Base-by-base conservation (phyloP, 2,329 filamentous ascomycete genomes). In the Arthroderma sp. region DNA sequence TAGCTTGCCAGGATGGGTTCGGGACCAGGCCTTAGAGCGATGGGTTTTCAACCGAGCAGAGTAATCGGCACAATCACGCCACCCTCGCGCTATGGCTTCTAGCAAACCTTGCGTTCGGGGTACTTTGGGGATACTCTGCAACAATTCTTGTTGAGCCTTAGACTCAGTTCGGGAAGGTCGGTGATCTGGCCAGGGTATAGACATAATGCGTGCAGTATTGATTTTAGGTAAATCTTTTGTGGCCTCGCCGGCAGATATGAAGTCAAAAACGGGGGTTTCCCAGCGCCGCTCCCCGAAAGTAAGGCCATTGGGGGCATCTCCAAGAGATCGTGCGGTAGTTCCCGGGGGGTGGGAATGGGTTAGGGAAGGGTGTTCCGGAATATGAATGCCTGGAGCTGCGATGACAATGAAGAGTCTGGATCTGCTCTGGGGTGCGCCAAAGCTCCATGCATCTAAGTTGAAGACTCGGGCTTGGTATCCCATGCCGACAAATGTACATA, bases 381-480 rank as follows among this genome's bases (percentile, higher is more conserved):
- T 78, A 1, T 66, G 68, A 2, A 81, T 70, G 0, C 82, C 84
- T 0, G 87, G 85, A 0, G 86, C 86, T 0, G 86, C 81, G 60
- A 90, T 85, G 1, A 79, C 74, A 1, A 93, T 76, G 59, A 94
- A 89, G 0, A 91, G 74, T 5, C 88, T 77, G 2, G 77, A 79
- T 3, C 88, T 79, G 2, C 71, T 74, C 65, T 93, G 87, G 0
- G 82, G 73, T 1, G 83, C 81, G 0, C 87, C 86, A 61, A 80
- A 82, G 0, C 79, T 80, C 76, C 85, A 88, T 0, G 86, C 80
- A 61, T 90, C 86, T 19, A 87, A 73, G 0, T 85, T 74, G 57
- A 83, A 81, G 38, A 87, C 78, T 41, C 85, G 80, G 0, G 82
- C 75, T 65, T 94, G 88, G 62, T 93, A 94, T 0, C 87, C 88